A percentile compares a stretch with the other conserved stretches of the same genome.
These are phyloP conservation scores for Coniochaeta pulveracea DNA, from an alignment of 2,329 filamentous ascomycete species.

Conservation along the genomic window DNA sequence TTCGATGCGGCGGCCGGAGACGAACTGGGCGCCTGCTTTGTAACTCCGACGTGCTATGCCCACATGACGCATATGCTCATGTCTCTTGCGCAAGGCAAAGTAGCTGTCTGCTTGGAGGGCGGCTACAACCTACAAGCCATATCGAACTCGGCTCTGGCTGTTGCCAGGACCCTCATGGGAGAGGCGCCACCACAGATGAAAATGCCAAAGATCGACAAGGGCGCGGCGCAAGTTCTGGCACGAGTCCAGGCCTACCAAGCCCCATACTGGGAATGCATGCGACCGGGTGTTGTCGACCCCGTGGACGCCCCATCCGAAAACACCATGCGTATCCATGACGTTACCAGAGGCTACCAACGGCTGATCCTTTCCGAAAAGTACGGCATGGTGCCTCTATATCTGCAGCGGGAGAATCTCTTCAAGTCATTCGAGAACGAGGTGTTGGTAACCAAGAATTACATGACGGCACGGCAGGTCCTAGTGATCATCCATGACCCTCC, in stretches of 20 bases:
- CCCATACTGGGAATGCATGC: constrained; percentile 81
- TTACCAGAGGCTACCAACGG: constrained; percentile 68
- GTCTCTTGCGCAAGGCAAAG: constrained; percentile 79
- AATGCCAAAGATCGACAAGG: constrained; percentile 44
- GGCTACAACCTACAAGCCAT: constrained; percentile 93
- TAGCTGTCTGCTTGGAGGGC: constrained; percentile 88
- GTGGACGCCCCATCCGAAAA: constrained; percentile 38
- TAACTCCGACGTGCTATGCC: constrained; percentile 82
- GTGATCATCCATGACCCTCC: constrained; percentile 91
- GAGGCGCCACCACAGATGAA: constrained; percentile 64
- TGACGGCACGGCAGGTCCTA: constrained; percentile 56
- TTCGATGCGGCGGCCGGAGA: constrained; percentile 95
- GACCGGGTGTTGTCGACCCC: constrained; percentile 50
- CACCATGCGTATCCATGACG: constrained; percentile 61
- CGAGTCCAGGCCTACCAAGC: constrained; percentile 50
- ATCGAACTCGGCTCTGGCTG: constrained; percentile 81
- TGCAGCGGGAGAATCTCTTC: constrained; percentile 62
- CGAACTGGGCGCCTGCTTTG: constrained; percentile 83
- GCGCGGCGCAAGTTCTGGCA: constrained; percentile 43
- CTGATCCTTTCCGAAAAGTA: constrained; percentile 59
- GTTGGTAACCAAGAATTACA: constrained; percentile 63
- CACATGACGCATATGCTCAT: constrained; percentile 99
- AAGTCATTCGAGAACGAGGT: constrained; percentile 81
- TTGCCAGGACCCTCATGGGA: constrained; percentile 88
- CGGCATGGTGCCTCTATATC: constrained; percentile 68